Evolutionary conservation across 306 rosid species (phyloP).

Genomic region (Begonia fuchsioides): DNA sequence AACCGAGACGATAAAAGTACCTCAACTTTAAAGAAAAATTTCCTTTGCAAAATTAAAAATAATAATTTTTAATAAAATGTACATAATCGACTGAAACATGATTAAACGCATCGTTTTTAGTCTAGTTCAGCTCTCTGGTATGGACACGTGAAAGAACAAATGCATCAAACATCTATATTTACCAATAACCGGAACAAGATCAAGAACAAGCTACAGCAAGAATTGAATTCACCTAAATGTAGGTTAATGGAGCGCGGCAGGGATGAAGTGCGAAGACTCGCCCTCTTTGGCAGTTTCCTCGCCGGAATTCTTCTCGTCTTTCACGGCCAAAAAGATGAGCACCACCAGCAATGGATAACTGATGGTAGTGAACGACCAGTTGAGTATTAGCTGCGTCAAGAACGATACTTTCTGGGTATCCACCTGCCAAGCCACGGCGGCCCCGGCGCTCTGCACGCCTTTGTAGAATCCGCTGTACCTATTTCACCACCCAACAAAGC

Average conservation of each 20-base stretch:
- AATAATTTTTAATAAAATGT: too few species aligned
- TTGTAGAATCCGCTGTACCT: conserved; percentile 83
- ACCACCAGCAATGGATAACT: conserved; percentile 53
- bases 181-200: too few species aligned
- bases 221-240: too few species aligned
- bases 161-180: too few species aligned
- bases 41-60: too few species aligned
- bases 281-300: conserved; percentile 19
- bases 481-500: conserved; percentile 1
- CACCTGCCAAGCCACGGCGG: conserved; percentile 91
- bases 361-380: conserved; percentile 45
- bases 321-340: conserved; percentile 58
- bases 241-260: background rate
- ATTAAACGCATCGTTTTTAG: too few species aligned
- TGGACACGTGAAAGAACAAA: too few species aligned
- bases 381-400: conserved; percentile 43
- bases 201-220: too few species aligned
- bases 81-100: too few species aligned
- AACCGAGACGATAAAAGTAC: too few species aligned
- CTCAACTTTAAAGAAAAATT: too few species aligned
- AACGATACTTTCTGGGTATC: conserved; percentile 39
- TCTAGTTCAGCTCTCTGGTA: too few species aligned
- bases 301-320: conserved; percentile 23
- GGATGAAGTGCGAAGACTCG: conserved; percentile 12
- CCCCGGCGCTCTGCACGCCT: conserved; percentile 96